Conservation (phyloP, 768 basidiomycete genomes). For the Lyophyllum atratum region DNA sequence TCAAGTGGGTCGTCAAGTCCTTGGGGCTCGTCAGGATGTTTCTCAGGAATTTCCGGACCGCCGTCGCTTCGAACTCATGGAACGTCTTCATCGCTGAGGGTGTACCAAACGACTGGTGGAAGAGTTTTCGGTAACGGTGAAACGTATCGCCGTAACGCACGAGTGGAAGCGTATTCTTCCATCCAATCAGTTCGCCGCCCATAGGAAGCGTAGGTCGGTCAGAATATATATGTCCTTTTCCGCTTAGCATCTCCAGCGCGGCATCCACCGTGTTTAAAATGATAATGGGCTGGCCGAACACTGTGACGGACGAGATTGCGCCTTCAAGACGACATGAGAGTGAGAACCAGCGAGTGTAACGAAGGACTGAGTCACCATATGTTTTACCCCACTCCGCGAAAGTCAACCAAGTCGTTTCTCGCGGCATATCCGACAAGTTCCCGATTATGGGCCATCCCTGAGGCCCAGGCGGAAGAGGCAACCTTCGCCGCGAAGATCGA, state of each 20-base stretch:
- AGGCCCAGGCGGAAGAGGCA: no score
- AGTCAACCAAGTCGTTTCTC: slow-evolving; percentile 23
- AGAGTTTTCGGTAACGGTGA: slow-evolving; percentile 13
- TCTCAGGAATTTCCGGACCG: not conserved
- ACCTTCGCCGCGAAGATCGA: no score
- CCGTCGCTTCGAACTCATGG: not conserved
- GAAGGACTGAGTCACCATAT: slow-evolving; percentile 27
- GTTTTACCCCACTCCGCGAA: slow-evolving; percentile 32
- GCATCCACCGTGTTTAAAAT: not conserved
- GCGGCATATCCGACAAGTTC: slow-evolving; percentile 33
- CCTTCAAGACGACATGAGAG: no score
- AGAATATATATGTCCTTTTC: not conserved
- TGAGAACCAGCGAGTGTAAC: no score
- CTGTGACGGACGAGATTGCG: no score
- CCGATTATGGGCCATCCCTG: slow-evolving; percentile 36
- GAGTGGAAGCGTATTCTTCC: slow-evolving; percentile 11
- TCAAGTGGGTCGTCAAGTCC: slow-evolving; percentile 7
- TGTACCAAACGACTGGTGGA: no score
- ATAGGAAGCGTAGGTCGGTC: slow-evolving; percentile 9
- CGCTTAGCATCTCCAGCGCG: not conserved
- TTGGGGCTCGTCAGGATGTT: not conserved
- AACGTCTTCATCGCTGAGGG: no score
- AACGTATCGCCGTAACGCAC: slow-evolving; percentile 14
- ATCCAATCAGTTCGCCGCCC: slow-evolving; percentile 34
- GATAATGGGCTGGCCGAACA: not conserved